Percentiles rank a stretch among this genome's conserved stretches.
These are phyloP conservation scores for Aspergillus uvarum DNA, from an alignment of 2,329 filamentous ascomycete genomes.

Conservation along the genomic window DNA sequence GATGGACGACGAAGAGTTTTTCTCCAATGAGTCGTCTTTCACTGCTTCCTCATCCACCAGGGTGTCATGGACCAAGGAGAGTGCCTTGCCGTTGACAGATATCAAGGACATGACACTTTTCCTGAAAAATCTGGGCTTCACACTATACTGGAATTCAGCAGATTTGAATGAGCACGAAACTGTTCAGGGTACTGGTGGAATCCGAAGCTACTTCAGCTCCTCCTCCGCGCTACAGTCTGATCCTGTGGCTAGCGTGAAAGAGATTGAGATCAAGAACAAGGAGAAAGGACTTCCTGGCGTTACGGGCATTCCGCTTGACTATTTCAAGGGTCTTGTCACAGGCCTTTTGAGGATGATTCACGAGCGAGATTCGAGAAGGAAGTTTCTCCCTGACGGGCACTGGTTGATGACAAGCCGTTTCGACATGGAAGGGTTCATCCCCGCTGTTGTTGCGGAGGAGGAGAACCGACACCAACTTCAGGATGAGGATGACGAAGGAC, in stretches of 20 bases:
- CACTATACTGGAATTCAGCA: constrained; percentile 77
- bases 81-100: constrained; percentile 69
- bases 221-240: constrained; percentile 24
- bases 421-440: constrained; percentile 84
- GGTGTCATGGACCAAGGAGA: constrained; percentile 58
- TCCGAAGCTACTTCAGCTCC: constrained; percentile 49
- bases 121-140: constrained; percentile 86
- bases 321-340: constrained; percentile 77
- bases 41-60: constrained; percentile 49
- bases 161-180: constrained; percentile 56
- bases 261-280: constrained; percentile 40
- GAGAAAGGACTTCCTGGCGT: constrained; percentile 59
- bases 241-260: constrained; percentile 28
- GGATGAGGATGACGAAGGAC: constrained; percentile 60
- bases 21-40: constrained; percentile 57
- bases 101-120: constrained; percentile 76
- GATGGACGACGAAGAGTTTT: constrained; percentile 96
- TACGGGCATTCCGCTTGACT: constrained; percentile 71
- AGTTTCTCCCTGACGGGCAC: constrained; percentile 77
- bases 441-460: constrained; percentile 83
- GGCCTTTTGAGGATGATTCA: constrained; percentile 83
- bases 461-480: constrained; percentile 70
- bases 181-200: constrained; percentile 40
- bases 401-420: constrained; percentile 92
- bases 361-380: constrained; percentile 84